Base-by-base conservation (phyloP, 1,284 basidiomycete species). In the Coniophora puteana region DNA sequence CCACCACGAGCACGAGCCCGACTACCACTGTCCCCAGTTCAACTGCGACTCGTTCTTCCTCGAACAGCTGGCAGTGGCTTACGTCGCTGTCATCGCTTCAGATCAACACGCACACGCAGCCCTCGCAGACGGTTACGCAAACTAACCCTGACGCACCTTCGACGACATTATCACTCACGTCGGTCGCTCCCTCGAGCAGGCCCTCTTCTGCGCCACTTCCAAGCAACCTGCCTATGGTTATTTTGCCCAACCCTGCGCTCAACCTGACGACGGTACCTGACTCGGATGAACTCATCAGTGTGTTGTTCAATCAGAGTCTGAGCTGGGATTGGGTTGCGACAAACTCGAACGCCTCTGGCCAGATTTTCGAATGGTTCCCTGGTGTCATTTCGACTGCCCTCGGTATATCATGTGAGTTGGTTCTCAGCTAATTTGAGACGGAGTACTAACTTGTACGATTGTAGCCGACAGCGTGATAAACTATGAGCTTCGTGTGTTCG, bases 351-450 rank as follows among this genome's bases (percentile, higher is more conserved):
- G 67, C 78, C 4, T 67, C 71, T 8, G 74, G 67, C 36, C 82
- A 89, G 62, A 68, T 90, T 33, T 83, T 89, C 49, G 71, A 69
- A 2, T 78, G 67, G 53, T 58, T 77, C 36, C 80, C 83, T 2
- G 23, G 52, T 0, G 54, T 85, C 36, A 61, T 89, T 23, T 46
- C 63, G 6, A 67, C 61, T 3, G 73, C 80, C 3, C 63, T 87
- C 4, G 56, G 50, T 1, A 59, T 82, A n/a, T n/a, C n/a, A n/a
- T n/a, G n/a, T n/a, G n/a, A n/a, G n/a, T n/a, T n/a, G n/a, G n/a
- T n/a, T n/a, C n/a, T n/a, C n/a, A n/a, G n/a, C n/a, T n/a, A n/a
- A n/a, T n/a, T n/a, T n/a, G n/a, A n/a, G n/a, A n/a, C n/a, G n/a
- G n/a, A n/a, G n/a, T n/a, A n/a, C n/a, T n/a, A n/a, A n/a, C n/a